Evolutionary conservation across 306 rosid species (phyloP).

Genomic region (Acacia acuminata): DNA sequence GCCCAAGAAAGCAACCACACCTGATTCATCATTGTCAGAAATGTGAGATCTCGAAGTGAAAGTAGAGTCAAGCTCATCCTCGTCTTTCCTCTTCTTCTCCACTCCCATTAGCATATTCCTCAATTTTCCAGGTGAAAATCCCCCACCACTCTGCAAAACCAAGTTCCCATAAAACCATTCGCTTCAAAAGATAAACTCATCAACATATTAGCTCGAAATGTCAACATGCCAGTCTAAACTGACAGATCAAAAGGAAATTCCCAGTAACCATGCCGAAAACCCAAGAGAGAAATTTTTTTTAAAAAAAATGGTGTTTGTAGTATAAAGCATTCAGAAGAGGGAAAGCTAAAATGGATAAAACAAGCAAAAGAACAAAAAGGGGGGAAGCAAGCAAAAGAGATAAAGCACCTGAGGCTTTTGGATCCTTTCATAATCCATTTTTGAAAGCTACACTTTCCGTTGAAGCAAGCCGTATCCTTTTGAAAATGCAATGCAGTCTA

Average conservation of each 20-base stretch:
- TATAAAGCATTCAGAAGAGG: slow-evolving; percentile 11
- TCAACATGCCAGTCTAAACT: background rate
- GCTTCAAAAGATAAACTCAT: slow-evolving; percentile 2
- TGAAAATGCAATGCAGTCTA: slow-evolving; percentile 28
- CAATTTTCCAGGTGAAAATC: slow-evolving; percentile 89
- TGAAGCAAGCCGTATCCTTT: slow-evolving; percentile 26
- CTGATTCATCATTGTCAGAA: slow-evolving; percentile 69
- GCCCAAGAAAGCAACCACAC: slow-evolving; percentile 40
- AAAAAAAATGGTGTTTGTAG: slow-evolving; percentile 25
- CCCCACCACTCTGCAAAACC: slow-evolving; percentile 70
- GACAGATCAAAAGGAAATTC: slow-evolving; percentile 38
- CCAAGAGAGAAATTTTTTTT: background rate
- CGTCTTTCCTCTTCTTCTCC: slow-evolving; percentile 82
- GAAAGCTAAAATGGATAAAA: slow-evolving; percentile 25
- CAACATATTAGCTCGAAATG: background rate
- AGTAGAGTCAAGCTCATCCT: slow-evolving; percentile 61
- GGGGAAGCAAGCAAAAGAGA: background rate
- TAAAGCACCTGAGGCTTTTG: slow-evolving; percentile 80
- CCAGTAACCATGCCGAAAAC: slow-evolving; percentile 33
- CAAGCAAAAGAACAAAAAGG: background rate
- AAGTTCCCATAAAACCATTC: slow-evolving; percentile 24
- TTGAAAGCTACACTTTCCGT: slow-evolving; percentile 27
- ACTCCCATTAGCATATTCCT: slow-evolving; percentile 83
- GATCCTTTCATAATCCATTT: slow-evolving; percentile 95
- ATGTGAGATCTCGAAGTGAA: slow-evolving; percentile 67